These are phyloP conservation scores for Stenocarpella maydis DNA, from an alignment of 2,329 filamentous ascomycete genomes.

Conservation along the genomic window DNA sequence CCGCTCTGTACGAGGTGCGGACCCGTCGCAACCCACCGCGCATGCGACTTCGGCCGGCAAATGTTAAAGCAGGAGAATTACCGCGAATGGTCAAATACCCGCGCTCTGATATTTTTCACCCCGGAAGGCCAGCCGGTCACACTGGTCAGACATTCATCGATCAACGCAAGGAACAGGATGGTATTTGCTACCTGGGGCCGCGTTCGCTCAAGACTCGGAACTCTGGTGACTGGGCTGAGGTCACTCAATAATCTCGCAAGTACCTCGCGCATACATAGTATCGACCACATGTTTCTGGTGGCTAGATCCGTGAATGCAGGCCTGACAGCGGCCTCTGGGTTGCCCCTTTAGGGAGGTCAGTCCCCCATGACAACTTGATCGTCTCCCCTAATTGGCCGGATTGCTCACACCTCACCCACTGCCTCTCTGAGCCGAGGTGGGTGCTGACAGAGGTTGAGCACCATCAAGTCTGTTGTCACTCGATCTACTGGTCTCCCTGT, in stretches of 20 bases:
- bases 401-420: slow-evolving; percentile 18
- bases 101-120: slow-evolving; percentile 22
- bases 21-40: slow-evolving; percentile 26
- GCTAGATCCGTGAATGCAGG: slow-evolving; percentile 33
- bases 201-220: background rate
- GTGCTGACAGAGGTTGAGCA: slow-evolving; percentile 26
- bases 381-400: slow-evolving; percentile 31
- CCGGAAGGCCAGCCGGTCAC: background rate
- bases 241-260: background rate
- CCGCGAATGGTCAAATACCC: slow-evolving; percentile 33
- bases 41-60: slow-evolving; percentile 31
- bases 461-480: slow-evolving; percentile 8
- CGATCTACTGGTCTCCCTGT: background rate
- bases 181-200: background rate
- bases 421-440: slow-evolving; percentile 34
- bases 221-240: background rate
- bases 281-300: slow-evolving; percentile 6
- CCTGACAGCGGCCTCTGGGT: slow-evolving; percentile 30
- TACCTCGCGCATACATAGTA: background rate
- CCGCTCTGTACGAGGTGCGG: slow-evolving; percentile 28
- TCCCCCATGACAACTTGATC: slow-evolving; percentile 27
- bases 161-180: slow-evolving; percentile 6
- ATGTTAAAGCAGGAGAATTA: slow-evolving; percentile 28
- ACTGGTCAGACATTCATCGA: background rate
- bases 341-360: slow-evolving; percentile 35